These are phyloP conservation scores for Dinochytrium kinnereticum DNA, from an alignment of 371 early-diverging fungal genomes.

Conservation along the genomic window DNA sequence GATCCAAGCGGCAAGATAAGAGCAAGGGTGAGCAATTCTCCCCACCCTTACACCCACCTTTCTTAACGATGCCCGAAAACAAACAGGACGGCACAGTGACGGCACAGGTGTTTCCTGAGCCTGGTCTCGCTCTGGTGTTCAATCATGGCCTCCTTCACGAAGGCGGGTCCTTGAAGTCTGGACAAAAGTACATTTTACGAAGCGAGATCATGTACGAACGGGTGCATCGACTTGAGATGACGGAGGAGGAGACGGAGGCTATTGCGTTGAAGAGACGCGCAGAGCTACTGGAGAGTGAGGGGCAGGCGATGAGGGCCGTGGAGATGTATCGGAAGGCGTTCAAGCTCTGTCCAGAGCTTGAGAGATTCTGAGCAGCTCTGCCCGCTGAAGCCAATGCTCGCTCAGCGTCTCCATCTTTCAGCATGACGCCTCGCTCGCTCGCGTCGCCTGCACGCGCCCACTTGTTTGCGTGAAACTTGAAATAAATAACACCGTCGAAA, in stretches of 20 bases:
- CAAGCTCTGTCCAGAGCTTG: constrained; percentile 14
- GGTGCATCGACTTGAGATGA: background rate
- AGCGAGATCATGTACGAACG: constrained; percentile 13
- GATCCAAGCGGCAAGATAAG: constrained; percentile 1
- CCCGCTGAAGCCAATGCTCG: too few species aligned
- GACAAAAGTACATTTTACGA: constrained; percentile 19
- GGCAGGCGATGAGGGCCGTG: constrained; percentile 2
- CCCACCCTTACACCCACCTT: too few species aligned
- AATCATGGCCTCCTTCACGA: constrained; percentile 21
- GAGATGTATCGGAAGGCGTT: constrained; percentile 9
- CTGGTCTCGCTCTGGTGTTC: constrained; percentile 2
- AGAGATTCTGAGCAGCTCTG: background rate
- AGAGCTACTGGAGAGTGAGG: constrained; percentile 1
- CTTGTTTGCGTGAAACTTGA: too few species aligned
- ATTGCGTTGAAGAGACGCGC: background rate
- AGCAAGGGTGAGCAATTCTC: background rate
- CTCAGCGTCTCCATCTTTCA: background rate
- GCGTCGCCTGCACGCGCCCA: too few species aligned
- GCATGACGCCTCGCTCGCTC: background rate
- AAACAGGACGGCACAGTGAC: constrained; percentile 16
- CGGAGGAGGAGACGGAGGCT: background rate
- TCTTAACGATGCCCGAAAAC: too few species aligned
- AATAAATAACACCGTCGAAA: too few species aligned
- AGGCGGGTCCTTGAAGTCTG: background rate
- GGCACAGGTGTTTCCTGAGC: background rate